Base-by-base conservation (phyloP, 495 filamentous ascomycete species). In the Alectoria sarmentosa region DNA sequence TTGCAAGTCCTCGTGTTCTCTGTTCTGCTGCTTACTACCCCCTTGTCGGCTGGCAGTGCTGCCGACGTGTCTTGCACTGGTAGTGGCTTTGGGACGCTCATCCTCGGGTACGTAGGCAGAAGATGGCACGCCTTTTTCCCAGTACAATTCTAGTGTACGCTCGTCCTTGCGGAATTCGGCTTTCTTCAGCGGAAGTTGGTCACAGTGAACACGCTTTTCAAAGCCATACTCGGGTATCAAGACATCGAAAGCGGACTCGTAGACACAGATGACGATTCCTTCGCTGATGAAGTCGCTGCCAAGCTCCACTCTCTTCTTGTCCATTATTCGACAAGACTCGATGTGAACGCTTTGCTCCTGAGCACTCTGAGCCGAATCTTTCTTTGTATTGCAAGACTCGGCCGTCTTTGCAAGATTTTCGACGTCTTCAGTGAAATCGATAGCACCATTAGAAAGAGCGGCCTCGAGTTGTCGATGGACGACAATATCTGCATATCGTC, bases 311-410 rank as follows among this genome's bases (percentile, higher is more conserved):
- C 89, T 86, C 73, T 87, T 88, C 75, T 88, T 89, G 72, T 97
- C 92, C 88, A 98, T 96, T 58, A 84, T 86, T 64, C 94, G 87
- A 82, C 94, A 98, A 3, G 92, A 90, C 72, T 98, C 95, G 69
- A 98, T 98, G 76, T 98, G 94, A 67, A 98, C 90, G 73, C 94
- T 98, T 78, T 98, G 94, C 74, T 98, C 94, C 72, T 98, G 94
- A 14, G 94, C 94, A 70, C 90, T 92, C 76, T 95, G 93, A 0
- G 95, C 93, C 7, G 94, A 98, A 71, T 98, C 94, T 75, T 98
- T 98, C 86, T 98, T 98, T 71, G 88, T 96, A 77, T 98, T 98
- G 82, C 92, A 96, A 65, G 90, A 86, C 74, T 98, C 94, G 26
- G 92, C 90, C 58, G 89, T 96, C 84, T 98, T 98, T 69, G 83